Percentiles rank a stretch among this genome's conserved stretches.
phyloP scores from a whole-genome alignment of 2,329 filamentous ascomycete species.

The Trichoderma guizhouense region DNA sequence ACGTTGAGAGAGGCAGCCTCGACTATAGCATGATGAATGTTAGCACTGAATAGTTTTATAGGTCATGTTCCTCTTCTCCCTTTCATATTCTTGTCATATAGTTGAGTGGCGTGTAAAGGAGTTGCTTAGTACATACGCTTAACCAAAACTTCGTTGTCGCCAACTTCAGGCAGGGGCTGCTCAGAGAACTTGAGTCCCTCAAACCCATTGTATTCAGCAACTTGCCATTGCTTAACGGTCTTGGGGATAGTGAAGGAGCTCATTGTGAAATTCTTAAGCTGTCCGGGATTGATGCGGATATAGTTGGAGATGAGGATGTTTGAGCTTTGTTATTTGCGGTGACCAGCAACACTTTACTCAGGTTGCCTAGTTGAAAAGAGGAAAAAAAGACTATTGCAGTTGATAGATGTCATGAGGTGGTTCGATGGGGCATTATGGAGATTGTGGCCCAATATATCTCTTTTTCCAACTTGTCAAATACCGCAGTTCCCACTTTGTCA shows the following conservation, averaged over 20 bases:
- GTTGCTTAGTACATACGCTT: constrained; percentile 40
- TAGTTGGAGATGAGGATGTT: neutral
- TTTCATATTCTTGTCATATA: neutral
- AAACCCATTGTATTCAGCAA: constrained; percentile 47
- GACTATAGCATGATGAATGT: constrained; percentile 31
- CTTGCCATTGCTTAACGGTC: constrained; percentile 56
- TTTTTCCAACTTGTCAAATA: neutral
- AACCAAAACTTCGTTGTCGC: constrained; percentile 70
- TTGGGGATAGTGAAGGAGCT: neutral
- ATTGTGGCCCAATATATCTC: neutral
- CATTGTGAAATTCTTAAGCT: neutral
- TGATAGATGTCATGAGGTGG: neutral
- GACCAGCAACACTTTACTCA: neutral
- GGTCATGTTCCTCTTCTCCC: neutral
- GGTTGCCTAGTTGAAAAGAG: neutral
- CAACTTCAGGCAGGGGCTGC: constrained; percentile 56
- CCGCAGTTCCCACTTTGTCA: neutral
- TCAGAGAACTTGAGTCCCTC: constrained; percentile 57
- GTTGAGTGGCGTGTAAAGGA: neutral
- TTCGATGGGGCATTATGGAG: neutral
- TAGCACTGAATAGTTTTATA: neutral
- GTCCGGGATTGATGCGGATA: neutral
- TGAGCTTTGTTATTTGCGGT: neutral
- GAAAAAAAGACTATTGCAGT: neutral
- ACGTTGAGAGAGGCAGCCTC: constrained; percentile 51